A percentile compares a stretch with the other conserved stretches of the same genome.
Conservation (phyloP, 2,329 filamentous ascomycete species). For the Aureobasidium vineae region DNA sequence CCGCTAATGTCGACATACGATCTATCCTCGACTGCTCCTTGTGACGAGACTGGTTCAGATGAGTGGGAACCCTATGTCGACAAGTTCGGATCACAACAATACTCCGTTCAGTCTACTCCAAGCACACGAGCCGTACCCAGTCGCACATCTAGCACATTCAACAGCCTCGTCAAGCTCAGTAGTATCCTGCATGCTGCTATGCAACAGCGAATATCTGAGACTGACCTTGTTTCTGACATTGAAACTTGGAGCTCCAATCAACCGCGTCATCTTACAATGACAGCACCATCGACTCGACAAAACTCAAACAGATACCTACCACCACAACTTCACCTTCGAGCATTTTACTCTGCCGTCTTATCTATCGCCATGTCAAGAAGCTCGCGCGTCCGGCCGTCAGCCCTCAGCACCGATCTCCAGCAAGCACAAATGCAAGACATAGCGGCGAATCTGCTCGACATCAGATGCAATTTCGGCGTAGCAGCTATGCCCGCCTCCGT, state of each 20-base stretch:
- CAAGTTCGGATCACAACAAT: background rate
- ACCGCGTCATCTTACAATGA: background rate
- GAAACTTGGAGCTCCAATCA: background rate
- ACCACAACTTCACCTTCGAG: conserved; percentile 7
- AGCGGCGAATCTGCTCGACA: background rate
- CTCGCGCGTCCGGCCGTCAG: background rate
- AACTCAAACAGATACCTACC: background rate
- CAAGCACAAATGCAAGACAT: background rate
- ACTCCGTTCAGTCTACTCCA: background rate
- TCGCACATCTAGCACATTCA: conserved; percentile 13
- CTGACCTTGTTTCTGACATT: background rate
- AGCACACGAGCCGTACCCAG: background rate
- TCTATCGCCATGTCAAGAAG: background rate
- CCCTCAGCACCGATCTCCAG: background rate
- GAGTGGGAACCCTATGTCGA: conserved; percentile 14
- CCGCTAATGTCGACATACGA: background rate
- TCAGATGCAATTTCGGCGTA: background rate
- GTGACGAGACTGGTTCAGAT: background rate
- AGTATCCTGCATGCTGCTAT: background rate
- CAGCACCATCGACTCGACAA: background rate
- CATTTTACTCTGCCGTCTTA: background rate
- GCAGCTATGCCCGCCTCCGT: background rate
- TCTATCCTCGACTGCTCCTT: background rate
- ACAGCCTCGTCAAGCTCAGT: background rate
- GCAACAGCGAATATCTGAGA: background rate